Conservation (phyloP, 192 early-diverging fungal genomes). For the Coemansia umbellata region DNA sequence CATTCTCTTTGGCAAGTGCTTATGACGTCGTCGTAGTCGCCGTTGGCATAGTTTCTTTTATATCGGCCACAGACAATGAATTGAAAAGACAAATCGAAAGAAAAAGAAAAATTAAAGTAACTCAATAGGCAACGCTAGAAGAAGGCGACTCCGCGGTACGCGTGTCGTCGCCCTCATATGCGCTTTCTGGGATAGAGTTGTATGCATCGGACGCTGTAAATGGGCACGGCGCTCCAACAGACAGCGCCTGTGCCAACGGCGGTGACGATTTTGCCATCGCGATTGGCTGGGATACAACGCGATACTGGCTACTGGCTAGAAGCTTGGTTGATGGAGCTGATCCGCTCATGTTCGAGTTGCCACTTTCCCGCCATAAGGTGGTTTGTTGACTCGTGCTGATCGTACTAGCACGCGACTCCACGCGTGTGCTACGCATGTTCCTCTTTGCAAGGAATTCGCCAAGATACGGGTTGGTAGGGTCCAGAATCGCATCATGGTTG, state of each 20-base stretch:
- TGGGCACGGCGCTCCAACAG: constrained; percentile 14
- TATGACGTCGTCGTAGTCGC: too few species aligned
- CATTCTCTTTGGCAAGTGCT: too few species aligned
- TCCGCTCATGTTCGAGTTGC: constrained; percentile 3
- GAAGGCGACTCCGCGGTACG: background rate
- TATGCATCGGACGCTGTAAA: constrained; percentile 9
- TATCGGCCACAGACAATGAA: too few species aligned
- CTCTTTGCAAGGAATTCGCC: constrained; percentile 35
- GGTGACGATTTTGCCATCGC: constrained; percentile 2
- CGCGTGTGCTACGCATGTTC: constrained; percentile 16
- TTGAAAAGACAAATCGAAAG: background rate
- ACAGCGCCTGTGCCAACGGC: constrained; percentile 4
- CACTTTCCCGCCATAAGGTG: constrained; percentile 14
- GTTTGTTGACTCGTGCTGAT: constrained; percentile 12
- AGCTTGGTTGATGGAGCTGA: background rate
- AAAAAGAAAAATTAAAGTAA: background rate
- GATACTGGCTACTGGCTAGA: background rate
- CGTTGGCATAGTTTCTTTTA: too few species aligned
- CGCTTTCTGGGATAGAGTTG: constrained; percentile 15
- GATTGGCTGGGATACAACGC: constrained; percentile 20
- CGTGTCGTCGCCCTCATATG: constrained; percentile 3
- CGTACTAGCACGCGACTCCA: constrained; percentile 5
- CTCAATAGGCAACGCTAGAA: background rate
- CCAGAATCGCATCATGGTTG: constrained; percentile 9
- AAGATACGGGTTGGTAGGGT: constrained; percentile 42